A percentile compares a stretch with the other conserved stretches of the same genome.
phyloP scores from a whole-genome alignment of 2,329 filamentous ascomycete species.

The Neocucurbitaria cava region DNA sequence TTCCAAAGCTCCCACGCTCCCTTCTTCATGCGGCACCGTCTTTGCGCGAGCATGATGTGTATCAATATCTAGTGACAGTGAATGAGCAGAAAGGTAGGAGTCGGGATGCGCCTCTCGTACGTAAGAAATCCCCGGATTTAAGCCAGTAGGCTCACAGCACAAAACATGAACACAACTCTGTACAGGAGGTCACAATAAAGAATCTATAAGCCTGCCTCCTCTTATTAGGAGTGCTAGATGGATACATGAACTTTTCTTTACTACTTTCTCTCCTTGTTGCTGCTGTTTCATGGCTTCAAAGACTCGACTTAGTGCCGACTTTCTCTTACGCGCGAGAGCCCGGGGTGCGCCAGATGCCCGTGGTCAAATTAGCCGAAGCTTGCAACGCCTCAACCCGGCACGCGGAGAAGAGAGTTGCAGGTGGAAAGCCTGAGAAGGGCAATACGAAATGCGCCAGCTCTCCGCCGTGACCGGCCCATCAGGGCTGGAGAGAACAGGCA shows the following conservation, averaged over 20 bases:
- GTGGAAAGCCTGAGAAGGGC: conserved; percentile 8
- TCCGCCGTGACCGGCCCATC: neutral
- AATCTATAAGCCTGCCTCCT: too few species aligned
- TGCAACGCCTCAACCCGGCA: conserved; percentile 21
- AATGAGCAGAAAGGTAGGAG: conserved; percentile 1
- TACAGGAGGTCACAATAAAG: too few species aligned
- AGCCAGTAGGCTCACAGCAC: too few species aligned
- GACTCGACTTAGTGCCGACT: too few species aligned
- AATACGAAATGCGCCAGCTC: conserved; percentile 9
- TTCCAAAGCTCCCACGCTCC: conserved; percentile 16
- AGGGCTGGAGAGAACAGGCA: neutral
- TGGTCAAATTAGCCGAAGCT: conserved; percentile 24
- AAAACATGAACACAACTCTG: too few species aligned
- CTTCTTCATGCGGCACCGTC: conserved; percentile 6
- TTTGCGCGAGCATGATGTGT: conserved; percentile 10
- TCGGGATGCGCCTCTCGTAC: too few species aligned
- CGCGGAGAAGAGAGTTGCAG: conserved; percentile 13
- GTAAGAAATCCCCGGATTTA: too few species aligned
- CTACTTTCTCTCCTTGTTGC: too few species aligned
- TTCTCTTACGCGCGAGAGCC: too few species aligned
- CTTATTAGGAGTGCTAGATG: too few species aligned
- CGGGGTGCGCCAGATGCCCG: conserved; percentile 2
- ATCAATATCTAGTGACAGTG: neutral
- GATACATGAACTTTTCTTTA: too few species aligned
- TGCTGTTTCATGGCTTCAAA: too few species aligned